Base-by-base conservation (phyloP, 2,329 filamentous ascomycete genomes). In the Arthrobotrys conoides region DNA sequence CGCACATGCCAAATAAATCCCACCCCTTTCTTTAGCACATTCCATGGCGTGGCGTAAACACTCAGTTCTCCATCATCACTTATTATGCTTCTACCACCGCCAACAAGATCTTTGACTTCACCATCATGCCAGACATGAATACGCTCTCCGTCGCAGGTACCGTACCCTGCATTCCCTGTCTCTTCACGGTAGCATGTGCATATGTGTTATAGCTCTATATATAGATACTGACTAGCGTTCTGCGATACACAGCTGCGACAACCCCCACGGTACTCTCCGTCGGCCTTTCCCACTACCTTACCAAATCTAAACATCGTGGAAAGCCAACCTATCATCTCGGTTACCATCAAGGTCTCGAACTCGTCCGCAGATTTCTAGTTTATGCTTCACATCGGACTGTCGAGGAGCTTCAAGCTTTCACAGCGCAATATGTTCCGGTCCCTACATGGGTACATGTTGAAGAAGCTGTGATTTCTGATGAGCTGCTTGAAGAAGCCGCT, bases 401-500 rank as follows among this genome's bases (percentile, higher is more conserved):
- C 82, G 96, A 99, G 85, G 94, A 98, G 80, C 85, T 98, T 33
- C 96, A 99, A 83, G 90, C 91, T 2, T 98, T 98, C 84, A 97
- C 95, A 0, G 87, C 90, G 14, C 95, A 97, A 87, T 94, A 93
- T 90, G 94, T 98, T 1, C 96, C 95, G 0, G 90, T 91, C 73
- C 94, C 96, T 0, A 89, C 90, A 81, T 98, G 94, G 94, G 91
- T 97, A 71, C 92, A 91, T 82, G 90, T 92, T 3, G 90, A 96
- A 67, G 88, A 90, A 64, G 87, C 91, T 44, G 86, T 86, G 9
- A 90, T 98, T 61, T 86, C 91, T 0, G 85, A 89, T 0, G 86
- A 89, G n/a, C 88, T 90, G 75, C 85, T 96, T 24, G 85, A 86
- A 0, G 87, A 88, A 51, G 89, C 94, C 0, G 94, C 94, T 0